A percentile compares a stretch with the other conserved stretches of the same genome.
Conservation (phyloP, 2,329 filamentous ascomycete genomes). For the Dactylellina cionopaga region DNA sequence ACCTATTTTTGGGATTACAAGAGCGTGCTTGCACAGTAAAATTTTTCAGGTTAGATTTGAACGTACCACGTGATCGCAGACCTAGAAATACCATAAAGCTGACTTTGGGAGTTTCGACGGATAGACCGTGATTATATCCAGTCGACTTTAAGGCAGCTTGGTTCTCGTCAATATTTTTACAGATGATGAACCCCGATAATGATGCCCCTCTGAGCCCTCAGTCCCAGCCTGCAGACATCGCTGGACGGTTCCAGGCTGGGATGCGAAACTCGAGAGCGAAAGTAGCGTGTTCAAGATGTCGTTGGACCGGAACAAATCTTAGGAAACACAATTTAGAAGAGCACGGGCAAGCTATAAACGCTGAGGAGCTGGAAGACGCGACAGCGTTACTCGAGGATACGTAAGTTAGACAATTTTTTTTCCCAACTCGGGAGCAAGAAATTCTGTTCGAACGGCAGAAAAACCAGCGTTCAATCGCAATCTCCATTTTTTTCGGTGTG, state of each 20-base stretch:
- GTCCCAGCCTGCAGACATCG: slow-evolving; percentile 10
- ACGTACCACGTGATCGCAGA: neutral
- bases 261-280: slow-evolving; percentile 17
- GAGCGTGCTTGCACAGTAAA: too few relatives aligned
- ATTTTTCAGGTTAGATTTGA: neutral
- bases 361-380: neutral
- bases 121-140: neutral
- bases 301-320: slow-evolving; percentile 21
- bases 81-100: neutral
- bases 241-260: slow-evolving; percentile 5
- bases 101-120: neutral
- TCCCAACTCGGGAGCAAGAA: neutral
- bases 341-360: neutral
- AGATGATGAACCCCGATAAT: neutral
- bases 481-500: too few relatives aligned
- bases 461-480: too few relatives aligned
- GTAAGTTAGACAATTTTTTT: slow-evolving; percentile 14
- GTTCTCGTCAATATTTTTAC: too few relatives aligned
- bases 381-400: neutral
- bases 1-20: too few relatives aligned
- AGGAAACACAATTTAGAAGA: slow-evolving; percentile 23
- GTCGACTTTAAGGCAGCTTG: too few relatives aligned
- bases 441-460: neutral
- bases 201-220: neutral
- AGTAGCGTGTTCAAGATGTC: slow-evolving; percentile 11